phyloP scores from a whole-genome alignment of 495 filamentous ascomycete species.

The Arthonia radiata region DNA sequence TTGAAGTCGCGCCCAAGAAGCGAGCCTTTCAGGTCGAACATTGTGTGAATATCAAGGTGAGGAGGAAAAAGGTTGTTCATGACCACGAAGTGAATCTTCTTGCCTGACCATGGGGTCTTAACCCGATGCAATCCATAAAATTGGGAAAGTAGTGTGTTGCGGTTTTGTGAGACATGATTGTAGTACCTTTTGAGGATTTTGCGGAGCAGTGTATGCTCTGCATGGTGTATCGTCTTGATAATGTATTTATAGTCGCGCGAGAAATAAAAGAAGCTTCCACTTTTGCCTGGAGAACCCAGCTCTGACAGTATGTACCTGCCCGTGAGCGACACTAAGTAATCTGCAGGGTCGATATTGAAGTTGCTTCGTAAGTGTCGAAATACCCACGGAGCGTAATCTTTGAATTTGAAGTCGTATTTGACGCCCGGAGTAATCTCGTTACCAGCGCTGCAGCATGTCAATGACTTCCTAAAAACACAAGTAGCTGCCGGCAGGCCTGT shows the following conservation, averaged over 20 bases:
- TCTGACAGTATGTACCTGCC: constrained; percentile 98
- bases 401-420: constrained; percentile 99
- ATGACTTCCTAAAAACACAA: constrained; percentile 4
- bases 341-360: constrained; percentile 82
- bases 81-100: constrained; percentile 97
- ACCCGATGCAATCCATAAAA: constrained; percentile 96
- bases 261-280: constrained; percentile 99
- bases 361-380: constrained; percentile 78
- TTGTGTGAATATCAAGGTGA: constrained; percentile 90
- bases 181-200: constrained; percentile 89
- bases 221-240: constrained; percentile 98
- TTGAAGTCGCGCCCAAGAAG: constrained; percentile 77
- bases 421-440: constrained; percentile 94
- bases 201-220: constrained; percentile 82
- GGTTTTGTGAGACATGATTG: constrained; percentile 73
- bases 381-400: constrained; percentile 98
- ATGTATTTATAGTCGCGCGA: constrained; percentile 99
- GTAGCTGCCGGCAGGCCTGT: neutral
- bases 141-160: constrained; percentile 88
- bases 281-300: constrained; percentile 90
- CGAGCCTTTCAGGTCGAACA: constrained; percentile 94
- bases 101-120: constrained; percentile 93
- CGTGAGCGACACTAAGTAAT: constrained; percentile 94
- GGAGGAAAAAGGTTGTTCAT: constrained; percentile 99
- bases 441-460: constrained; percentile 36